Evolutionary conservation across 768 basidiomycete genomes (phyloP), one percentile per base, ranked within the genome.

Genomic region (Leccinellum rugosiceps): DNA sequence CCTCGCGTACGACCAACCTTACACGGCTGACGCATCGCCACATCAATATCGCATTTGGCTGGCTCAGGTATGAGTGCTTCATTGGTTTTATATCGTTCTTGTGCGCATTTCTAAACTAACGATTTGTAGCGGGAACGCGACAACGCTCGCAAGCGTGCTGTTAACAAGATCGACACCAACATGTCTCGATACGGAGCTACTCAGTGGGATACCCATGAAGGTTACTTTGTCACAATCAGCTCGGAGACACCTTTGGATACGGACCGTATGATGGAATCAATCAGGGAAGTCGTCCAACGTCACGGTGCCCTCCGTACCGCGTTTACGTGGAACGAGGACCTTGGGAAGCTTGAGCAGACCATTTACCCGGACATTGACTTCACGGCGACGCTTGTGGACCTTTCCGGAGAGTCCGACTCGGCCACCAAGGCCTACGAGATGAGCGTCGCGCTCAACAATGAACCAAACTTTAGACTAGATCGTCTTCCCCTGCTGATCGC

Each of bases 141-240:
- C 47, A 72, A 71, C 48, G 63, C 68, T 47, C 64, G 68, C 41
- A 70, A 65, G 51, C 68, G 70, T 25, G 45, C 61, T 11, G 62
- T 64, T 15, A 69, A 58, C 49, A 67, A 68, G 53, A 70, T 71
- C 17, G 67, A 70, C 15, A 55, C 65, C 30, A 69, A 50, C 28
- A 72, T 72, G 70, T 66, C 68, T 46, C 70, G 70, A 41, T 68
- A 68, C 17, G 68, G 70, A n/a, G 70, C 70, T n/a, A 72, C 69
- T 23, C 69, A 71, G 13, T 71, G 70, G 68, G 69, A 69, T 41
- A 69, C 69, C 3, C 69, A 71, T 14, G 69, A 71, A 48, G 64
- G 69, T 28, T 63, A 60, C 55, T 60, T 66, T 6, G 55, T 63
- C 35, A 63, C 54, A 8, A 23, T 66, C 31, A 25, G 45, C 21